Conservation (phyloP, 192 early-diverging fungal genomes). For the Coemansia sp. region DNA sequence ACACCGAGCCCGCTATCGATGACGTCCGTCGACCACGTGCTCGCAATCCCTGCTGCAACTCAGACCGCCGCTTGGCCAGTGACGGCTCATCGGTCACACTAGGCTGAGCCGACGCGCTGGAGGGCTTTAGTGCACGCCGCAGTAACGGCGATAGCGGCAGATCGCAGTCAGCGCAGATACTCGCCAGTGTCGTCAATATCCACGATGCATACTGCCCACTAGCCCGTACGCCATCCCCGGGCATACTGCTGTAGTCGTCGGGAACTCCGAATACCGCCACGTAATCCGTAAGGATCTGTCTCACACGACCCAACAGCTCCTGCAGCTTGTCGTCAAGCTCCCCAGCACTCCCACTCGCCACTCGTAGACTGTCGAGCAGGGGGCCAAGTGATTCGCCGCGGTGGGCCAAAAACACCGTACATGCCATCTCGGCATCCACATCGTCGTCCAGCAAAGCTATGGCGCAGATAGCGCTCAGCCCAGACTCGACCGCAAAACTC, state of each 20-base stretch:
- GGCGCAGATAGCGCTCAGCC: slow-evolving; percentile 36
- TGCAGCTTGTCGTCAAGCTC: slow-evolving; percentile 17
- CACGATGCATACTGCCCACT: slow-evolving; percentile 29
- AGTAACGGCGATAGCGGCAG: slow-evolving; percentile 26
- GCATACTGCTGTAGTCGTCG: background rate
- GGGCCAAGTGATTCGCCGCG: slow-evolving; percentile 35
- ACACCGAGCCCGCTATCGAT: slow-evolving; percentile 44
- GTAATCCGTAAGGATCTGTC: slow-evolving; percentile 38
- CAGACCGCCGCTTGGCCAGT: slow-evolving; percentile 12
- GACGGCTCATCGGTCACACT: background rate
- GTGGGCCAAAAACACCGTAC: slow-evolving; percentile 40
- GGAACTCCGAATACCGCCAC: slow-evolving; percentile 33
- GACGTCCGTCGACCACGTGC: slow-evolving; percentile 37
- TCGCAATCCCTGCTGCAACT: slow-evolving; percentile 15
- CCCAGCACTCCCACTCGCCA: background rate
- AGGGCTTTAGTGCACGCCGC: background rate
- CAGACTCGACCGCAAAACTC: background rate
- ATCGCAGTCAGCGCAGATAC: slow-evolving; percentile 46
- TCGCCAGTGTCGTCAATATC: slow-evolving; percentile 41
- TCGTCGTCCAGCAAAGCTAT: slow-evolving; percentile 37
- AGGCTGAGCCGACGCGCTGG: background rate
- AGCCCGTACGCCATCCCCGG: background rate
- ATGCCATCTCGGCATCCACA: slow-evolving; percentile 40
- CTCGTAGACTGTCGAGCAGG: slow-evolving; percentile 16
- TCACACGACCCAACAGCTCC: slow-evolving; percentile 30